Percentiles rank a stretch among this genome's conserved stretches.
Conservation (phyloP, 2,329 filamentous ascomycete species). For the Pyrenochaeta sp. region DNA sequence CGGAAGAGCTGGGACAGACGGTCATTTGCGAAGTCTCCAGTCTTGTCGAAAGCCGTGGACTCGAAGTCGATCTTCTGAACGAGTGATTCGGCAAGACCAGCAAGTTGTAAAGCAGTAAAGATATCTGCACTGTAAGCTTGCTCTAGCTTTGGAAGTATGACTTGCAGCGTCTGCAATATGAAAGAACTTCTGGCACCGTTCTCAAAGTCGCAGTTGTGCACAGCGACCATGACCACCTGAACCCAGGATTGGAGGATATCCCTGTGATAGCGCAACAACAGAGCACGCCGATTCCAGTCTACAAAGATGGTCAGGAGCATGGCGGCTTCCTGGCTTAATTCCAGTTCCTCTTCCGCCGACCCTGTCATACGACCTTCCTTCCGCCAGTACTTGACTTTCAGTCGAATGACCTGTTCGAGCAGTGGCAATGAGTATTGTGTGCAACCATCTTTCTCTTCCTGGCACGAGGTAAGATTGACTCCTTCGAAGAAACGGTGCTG, state of each 20-base stretch:
- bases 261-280: conserved; percentile 64
- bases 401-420: conserved; percentile 74
- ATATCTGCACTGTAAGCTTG: conserved; percentile 73
- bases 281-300: conserved; percentile 69
- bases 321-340: conserved; percentile 59
- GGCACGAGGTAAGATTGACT: conserved; percentile 71
- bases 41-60: conserved; percentile 53
- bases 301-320: conserved; percentile 65
- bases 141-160: conserved; percentile 88
- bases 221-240: conserved; percentile 81
- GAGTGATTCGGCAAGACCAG: conserved; percentile 75
- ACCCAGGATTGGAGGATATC: conserved; percentile 83
- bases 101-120: conserved; percentile 76
- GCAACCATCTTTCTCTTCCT: conserved; percentile 63
- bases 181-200: conserved; percentile 75
- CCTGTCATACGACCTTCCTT: conserved; percentile 49
- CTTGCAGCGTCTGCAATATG: conserved; percentile 84
- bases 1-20: conserved; percentile 93
- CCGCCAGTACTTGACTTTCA: conserved; percentile 71
- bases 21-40: conserved; percentile 80
- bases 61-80: conserved; percentile 74
- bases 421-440: conserved; percentile 73
- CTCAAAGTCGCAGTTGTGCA: conserved; percentile 82
- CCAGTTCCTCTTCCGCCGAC: conserved; percentile 43
- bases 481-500: conserved; percentile 67